phyloP scores from a whole-genome alignment of 306 rosid genomes.

The Quercus rubra region DNA sequence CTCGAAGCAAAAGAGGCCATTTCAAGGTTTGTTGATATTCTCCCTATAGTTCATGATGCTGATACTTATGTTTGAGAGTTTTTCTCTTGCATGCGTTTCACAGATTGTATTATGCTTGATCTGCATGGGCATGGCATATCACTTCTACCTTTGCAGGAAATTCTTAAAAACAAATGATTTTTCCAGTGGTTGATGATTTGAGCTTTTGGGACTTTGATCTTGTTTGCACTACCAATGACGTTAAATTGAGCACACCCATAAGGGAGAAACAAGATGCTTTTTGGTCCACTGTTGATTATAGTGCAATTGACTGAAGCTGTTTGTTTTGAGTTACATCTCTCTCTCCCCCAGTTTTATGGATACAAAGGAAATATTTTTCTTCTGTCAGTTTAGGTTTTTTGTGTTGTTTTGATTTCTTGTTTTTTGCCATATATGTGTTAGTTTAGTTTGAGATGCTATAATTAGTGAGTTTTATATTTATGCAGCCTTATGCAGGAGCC shows the following conservation, averaged over 20 bases:
- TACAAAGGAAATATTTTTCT: not conserved
- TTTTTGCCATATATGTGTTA: conserved; percentile 6
- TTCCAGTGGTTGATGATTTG: not conserved
- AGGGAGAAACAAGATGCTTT: not conserved
- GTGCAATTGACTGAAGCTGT: not conserved
- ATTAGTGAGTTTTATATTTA: conserved; percentile 74
- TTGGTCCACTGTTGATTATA: not conserved
- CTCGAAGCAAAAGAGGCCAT: conserved; percentile 67
- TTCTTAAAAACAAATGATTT: not conserved
- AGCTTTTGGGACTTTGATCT: not conserved
- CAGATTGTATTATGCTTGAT: not conserved
- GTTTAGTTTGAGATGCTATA: conserved; percentile 45
- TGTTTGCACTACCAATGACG: not conserved
- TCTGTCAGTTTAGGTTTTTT: conserved; percentile 2
- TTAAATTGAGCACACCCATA: not conserved
- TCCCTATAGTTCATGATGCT: conserved; percentile 5
- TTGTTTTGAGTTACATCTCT: not conserved
- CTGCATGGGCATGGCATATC: not conserved
- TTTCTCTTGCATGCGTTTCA: conserved; percentile 3
- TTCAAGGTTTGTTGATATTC: conserved; percentile 63
- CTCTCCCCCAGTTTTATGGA: not conserved
- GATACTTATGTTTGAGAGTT: conserved; percentile 14
- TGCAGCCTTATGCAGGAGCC: conserved; percentile 99
- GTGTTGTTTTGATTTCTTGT: not conserved
- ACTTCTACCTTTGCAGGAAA: not conserved